Base-by-base conservation (phyloP, 768 basidiomycete genomes). In the Suillus weaverae region DNA sequence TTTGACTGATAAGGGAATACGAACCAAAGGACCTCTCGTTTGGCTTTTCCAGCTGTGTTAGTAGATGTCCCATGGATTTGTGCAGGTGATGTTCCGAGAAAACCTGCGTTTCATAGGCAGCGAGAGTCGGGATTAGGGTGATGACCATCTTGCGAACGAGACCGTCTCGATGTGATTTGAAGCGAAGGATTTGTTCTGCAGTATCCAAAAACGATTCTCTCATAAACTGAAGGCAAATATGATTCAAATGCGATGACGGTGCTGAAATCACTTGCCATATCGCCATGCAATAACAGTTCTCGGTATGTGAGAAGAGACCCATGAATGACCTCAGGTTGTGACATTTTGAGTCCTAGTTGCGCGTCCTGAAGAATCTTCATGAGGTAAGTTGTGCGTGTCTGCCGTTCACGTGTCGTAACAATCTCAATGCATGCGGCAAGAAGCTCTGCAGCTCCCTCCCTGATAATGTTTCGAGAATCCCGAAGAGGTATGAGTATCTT, bases 61-160 rank as follows among this genome's bases (percentile, higher is more conserved):
- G 79, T 1, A 99, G 85, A 77, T 96, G 94, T 0, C 85, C 89
- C 97, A 99, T 99, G 13, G 93, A 88, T 74, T 92, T 91, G 80
- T 97, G 94, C 10, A 99, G 83, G 74, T 94, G 95, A 73, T 92
- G 90, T 70, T 92, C 90, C 50, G 89, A 89, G 71, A 99, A 99
- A 1, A 90, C 93, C 73, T 92, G 89, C 1, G 93, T 93, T 73
- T 99, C 95, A 75, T 98, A 99, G 3, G 90, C 89, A 30, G 96
- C 97, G 67, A 99, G 86, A 5, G 93, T 92, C 1, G 97, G 97
- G 53, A 99, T 95, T 72, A 99, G 87, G 9, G 92, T 91, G 72
- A 99, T 95, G 65, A 99, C 96, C 81, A 94, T 95, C 76, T 93
- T 92, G 51, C 95, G 89, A 65, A 99, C 91, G 44, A 94, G 86